These are phyloP conservation scores for Phytopythium kandeliae DNA, from an alignment of 352 stramenopile species.

Conservation along the genomic window DNA sequence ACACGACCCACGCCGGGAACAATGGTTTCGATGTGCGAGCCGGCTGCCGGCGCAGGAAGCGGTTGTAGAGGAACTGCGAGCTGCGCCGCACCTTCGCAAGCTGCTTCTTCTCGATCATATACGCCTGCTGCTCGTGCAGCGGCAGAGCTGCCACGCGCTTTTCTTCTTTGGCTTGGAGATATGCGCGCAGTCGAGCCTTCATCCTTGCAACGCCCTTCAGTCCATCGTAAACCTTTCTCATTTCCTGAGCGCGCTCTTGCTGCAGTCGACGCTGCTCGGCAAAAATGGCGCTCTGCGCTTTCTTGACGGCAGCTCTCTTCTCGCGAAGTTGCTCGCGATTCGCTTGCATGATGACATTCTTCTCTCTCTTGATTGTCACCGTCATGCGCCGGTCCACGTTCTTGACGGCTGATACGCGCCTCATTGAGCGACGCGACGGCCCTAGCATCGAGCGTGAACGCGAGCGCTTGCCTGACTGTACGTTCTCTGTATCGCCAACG, in stretches of 20 bases:
- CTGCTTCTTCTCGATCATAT: conserved; percentile 51
- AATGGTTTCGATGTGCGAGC: conserved; percentile 41
- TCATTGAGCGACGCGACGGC: neutral
- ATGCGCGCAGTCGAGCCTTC: conserved; percentile 53
- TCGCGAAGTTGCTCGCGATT: conserved; percentile 39
- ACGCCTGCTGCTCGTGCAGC: conserved; percentile 52
- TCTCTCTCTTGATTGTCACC: conserved; percentile 50
- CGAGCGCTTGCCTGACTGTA: neutral
- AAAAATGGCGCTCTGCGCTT: conserved; percentile 23
- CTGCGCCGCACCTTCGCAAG: conserved; percentile 57
- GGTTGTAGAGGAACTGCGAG: conserved; percentile 68
- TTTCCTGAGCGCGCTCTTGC: conserved; percentile 31
- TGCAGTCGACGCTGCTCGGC: conserved; percentile 29
- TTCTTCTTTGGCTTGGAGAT: conserved; percentile 32
- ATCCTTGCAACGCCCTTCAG: conserved; percentile 41
- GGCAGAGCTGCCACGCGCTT: conserved; percentile 33
- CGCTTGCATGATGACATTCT: conserved; percentile 31
- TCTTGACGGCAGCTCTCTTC: conserved; percentile 33
- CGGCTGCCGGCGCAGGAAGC: conserved; percentile 50
- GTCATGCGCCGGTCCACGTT: conserved; percentile 26
- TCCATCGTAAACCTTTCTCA: conserved; percentile 34
- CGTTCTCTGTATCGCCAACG: neutral
- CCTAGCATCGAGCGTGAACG: neutral
- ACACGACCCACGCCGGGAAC: conserved; percentile 71
- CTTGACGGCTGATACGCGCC: neutral